Evolutionary conservation across 1,284 basidiomycete genomes (phyloP), one percentile per base, ranked within the genome.

Genomic region (Ceratobasidium sp.): DNA sequence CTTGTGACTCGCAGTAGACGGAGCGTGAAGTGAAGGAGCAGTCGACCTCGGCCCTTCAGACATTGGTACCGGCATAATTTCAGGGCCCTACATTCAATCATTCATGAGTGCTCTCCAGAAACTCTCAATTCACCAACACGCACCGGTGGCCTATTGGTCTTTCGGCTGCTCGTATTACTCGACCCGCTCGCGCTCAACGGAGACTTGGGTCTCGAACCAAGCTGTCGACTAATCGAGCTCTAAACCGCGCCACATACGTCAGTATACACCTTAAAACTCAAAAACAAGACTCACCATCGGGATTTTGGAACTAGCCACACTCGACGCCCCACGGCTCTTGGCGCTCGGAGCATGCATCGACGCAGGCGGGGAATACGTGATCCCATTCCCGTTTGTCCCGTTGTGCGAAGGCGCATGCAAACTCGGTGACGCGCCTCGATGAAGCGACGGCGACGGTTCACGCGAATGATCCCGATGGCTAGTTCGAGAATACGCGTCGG

Each of bases 31-130:
- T 30, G 52, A 55, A 39, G 6, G 36, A 6, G 36, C 6, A 14
- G 36, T 39, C 36, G 36, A 39, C 36, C 36, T 39, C 12, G 52
- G 52, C 16, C 18, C 52, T 18, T 28, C 57, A 14, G 50, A 18
- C 34, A 43, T 28, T 30, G 46, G 46, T 4, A 67, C 52, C 3
- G 34, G 50, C 36, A 21, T 55, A 36, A 67, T 67, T 14, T 67
- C 64, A 3, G 64, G 64, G 14, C 64, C 64, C 64, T 67, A 43
- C n/a, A 64, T 34, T 8, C n/a, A n/a, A n/a, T n/a, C n/a, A 52
- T 23, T 2, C 10, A 53, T 32, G 26, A 53, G 39, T 18, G 5
- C 12, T 2, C 46, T 2, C 8, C 5, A 23, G 9, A 52, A 34
- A 18, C 12, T 12, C 34, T 9, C 10, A 64, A 30, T 36, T 16